Conservation (phyloP, 2,329 filamentous ascomycete species). For the Lachnellula subtilissima region DNA sequence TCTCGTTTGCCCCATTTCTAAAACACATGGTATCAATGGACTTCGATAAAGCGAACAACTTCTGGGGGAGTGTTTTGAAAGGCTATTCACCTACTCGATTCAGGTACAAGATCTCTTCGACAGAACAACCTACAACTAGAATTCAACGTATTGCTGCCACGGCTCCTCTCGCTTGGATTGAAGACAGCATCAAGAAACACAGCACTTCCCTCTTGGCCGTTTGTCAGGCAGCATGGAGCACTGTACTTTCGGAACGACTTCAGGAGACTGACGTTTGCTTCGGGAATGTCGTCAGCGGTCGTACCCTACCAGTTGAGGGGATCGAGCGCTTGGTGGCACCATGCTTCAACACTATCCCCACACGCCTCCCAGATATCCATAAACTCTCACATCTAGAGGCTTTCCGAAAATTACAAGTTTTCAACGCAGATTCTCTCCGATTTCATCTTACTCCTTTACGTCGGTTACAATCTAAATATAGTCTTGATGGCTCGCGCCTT, state of each 20-base stretch:
- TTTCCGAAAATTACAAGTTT: constrained; percentile 27
- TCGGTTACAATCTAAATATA: constrained; percentile 55
- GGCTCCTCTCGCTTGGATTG: constrained; percentile 34
- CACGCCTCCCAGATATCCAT: constrained; percentile 60
- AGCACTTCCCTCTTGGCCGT: constrained; percentile 61
- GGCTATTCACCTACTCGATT: constrained; percentile 40
- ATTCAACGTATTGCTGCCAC: constrained; percentile 11
- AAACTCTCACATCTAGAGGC: constrained; percentile 32
- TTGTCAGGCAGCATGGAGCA: constrained; percentile 69
- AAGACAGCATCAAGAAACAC: constrained; percentile 45
- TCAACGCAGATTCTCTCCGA: constrained; percentile 57
- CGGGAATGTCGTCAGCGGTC: constrained; percentile 78
- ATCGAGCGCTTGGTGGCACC: constrained; percentile 75
- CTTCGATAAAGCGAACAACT: constrained; percentile 48
- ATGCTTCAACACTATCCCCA: constrained; percentile 84
- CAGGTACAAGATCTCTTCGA: background rate
- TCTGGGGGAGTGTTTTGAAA: constrained; percentile 59
- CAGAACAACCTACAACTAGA: background rate
- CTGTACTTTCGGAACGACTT: constrained; percentile 54
- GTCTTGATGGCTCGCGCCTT: constrained; percentile 46
- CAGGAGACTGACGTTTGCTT: constrained; percentile 69
- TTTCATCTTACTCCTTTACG: constrained; percentile 74
- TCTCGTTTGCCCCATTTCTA: constrained; percentile 62
- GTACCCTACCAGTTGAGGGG: constrained; percentile 59
- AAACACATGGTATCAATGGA: constrained; percentile 48